Base-by-base conservation (phyloP, 2,329 filamentous ascomycete genomes). In the Fusarium falciforme region DNA sequence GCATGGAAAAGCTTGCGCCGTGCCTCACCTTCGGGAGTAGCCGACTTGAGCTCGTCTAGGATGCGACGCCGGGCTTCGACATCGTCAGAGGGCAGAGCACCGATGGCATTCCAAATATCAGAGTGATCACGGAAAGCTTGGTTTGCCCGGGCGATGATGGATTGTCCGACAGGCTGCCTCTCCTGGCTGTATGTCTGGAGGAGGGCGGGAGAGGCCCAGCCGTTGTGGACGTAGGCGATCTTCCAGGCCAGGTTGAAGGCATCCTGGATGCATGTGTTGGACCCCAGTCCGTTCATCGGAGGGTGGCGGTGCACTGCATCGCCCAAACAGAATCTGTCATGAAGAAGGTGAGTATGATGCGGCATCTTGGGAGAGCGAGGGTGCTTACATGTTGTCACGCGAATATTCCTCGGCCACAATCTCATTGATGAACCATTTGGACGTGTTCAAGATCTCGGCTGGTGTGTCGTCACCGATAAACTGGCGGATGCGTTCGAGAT, bases 391-490 rank as follows among this genome's bases (percentile, higher is more conserved):
- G 42, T 33, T 86, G 86, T n/a, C 85, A 84, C 6, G 85, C 79
- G 84, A 87, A 72, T 91, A 92, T 14, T 83, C 80, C 77, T 90
- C 87, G 0, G 90, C 90, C 1, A 91, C 87, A 6, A 84, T 89
- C 78, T 92, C 90, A 72, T 91, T 91, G 75, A 92, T 87, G 62
- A 82, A 83, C 90, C 90, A 92, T 88, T 10, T 87, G 86, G 7
- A 89, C 79, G 62, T 85, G 80, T n/a, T 90, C 64, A 55, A 91
- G 85, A 75, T 90, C 84, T 64, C 64, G 3, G 86, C 81, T 0
- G 83, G 79, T 1, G 84, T 84, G 31, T 88, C 86, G 74, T 91
- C 89, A 0, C 89, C 89, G 62, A 92, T 88, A 4, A 89, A 82
- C 31, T 88, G 81, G 36, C 82, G 83, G 2, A 89, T 82, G 5